Conservation (phyloP, 192 early-diverging fungal species). For the Backusella parvicylindrica region DNA sequence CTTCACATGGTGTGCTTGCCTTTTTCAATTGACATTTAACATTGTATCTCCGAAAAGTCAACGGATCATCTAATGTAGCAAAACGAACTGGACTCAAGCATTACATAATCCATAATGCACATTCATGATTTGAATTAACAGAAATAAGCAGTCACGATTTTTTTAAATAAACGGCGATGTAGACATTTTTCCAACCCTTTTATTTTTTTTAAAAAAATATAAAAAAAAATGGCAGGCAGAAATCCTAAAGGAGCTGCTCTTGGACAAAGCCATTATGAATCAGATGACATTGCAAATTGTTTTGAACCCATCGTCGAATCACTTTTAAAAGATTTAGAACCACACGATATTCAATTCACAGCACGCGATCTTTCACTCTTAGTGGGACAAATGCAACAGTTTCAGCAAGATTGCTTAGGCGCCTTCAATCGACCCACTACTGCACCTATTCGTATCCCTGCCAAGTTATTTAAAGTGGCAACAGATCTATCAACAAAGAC, state of each 20-base stretch:
- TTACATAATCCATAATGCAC: not conserved
- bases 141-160: not conserved
- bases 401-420: constrained; percentile 51
- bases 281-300: constrained; percentile 32
- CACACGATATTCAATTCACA: constrained; percentile 23
- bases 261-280: constrained; percentile 36
- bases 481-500: constrained; percentile 6
- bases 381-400: constrained; percentile 44
- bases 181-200: not conserved
- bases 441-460: constrained; percentile 39
- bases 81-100: not conserved
- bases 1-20: not conserved
- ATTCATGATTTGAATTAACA: not conserved
- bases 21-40: not conserved
- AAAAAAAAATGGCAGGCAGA: constrained; percentile 11
- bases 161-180: not conserved
- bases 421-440: constrained; percentile 5
- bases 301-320: constrained; percentile 37
- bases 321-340: constrained; percentile 37
- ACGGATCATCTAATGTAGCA: no score
- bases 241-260: constrained; percentile 24
- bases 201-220: not conserved
- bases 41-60: not conserved
- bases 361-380: constrained; percentile 43
- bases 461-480: constrained; percentile 42